These are phyloP conservation scores for Entomortierella beljakovae DNA, from an alignment of 192 early-diverging fungal species.

Conservation along the genomic window DNA sequence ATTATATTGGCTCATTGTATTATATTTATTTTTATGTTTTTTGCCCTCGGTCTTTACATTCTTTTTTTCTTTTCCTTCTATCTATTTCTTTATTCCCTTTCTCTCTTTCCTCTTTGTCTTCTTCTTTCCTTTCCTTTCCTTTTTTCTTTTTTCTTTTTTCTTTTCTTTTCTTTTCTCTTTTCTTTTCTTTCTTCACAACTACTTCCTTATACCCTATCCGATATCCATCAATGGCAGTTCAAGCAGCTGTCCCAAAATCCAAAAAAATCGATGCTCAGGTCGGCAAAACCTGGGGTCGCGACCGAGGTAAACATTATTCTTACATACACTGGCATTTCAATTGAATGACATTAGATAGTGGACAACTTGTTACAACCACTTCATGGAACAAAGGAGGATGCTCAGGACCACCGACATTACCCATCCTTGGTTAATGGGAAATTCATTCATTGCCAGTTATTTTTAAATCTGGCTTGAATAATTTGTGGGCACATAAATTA, in stretches of 20 bases:
- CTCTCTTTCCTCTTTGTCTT: neutral
- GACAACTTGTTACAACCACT: too few relatives aligned
- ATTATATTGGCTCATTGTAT: too few relatives aligned
- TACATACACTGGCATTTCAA: too few relatives aligned
- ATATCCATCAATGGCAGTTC: slow-evolving; percentile 35
- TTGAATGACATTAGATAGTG: too few relatives aligned
- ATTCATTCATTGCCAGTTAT: too few relatives aligned
- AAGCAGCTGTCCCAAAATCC: slow-evolving; percentile 16
- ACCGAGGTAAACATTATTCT: slow-evolving; percentile 61
- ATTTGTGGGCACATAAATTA: too few relatives aligned
- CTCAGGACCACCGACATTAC: too few relatives aligned
- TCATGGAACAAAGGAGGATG: too few relatives aligned
- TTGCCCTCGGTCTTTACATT: neutral
- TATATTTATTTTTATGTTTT: neutral
- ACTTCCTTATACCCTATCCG: neutral
- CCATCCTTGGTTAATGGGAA: too few relatives aligned
- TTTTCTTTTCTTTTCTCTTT: neutral
- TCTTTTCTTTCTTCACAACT: neutral
- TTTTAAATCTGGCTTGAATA: too few relatives aligned
- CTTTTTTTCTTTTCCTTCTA: neutral
- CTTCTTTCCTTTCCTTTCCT: neutral
- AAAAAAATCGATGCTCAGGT: slow-evolving; percentile 61
- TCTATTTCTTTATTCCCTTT: neutral
- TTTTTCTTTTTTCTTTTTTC: slow-evolving; percentile 2
- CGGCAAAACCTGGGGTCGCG: slow-evolving; percentile 82